A percentile compares a stretch with the other conserved stretches of the same genome.
Evolutionary conservation across 2,329 filamentous ascomycete species (phyloP).

Genomic region (Diaporthe ampelina): DNA sequence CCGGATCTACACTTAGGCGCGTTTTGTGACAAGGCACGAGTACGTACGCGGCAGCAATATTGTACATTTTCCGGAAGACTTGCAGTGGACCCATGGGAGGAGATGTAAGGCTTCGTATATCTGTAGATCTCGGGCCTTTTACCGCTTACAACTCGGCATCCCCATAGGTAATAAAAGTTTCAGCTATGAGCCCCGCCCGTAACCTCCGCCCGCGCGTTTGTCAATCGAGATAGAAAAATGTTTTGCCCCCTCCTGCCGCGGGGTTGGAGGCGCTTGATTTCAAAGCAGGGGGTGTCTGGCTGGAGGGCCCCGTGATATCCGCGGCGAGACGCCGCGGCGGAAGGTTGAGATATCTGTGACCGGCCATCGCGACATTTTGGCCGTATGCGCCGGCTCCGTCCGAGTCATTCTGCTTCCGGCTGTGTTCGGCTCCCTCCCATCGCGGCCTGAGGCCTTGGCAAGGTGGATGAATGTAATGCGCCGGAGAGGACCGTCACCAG

Average conservation of each 20-base stretch:
- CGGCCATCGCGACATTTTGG: background rate
- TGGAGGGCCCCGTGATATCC: background rate
- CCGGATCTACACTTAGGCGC: background rate
- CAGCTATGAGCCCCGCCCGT: slow-evolving; percentile 7
- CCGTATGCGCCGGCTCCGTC: background rate
- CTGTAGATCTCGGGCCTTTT: slow-evolving; percentile 24
- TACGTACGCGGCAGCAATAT: slow-evolving; percentile 8
- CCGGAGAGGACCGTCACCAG: background rate
- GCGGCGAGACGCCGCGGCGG: background rate
- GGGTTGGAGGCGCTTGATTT: background rate
- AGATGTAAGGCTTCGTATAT: background rate
- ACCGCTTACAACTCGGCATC: slow-evolving; percentile 8
- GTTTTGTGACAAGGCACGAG: background rate
- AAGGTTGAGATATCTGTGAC: background rate
- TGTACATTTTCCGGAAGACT: background rate
- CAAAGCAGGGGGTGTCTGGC: too few species aligned
- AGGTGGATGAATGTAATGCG: background rate
- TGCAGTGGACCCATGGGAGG: background rate
- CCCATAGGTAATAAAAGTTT: slow-evolving; percentile 28
- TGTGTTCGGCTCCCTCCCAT: background rate
- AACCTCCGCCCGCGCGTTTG: background rate
- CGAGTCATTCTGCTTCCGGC: background rate
- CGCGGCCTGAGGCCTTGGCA: background rate
- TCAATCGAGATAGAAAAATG: background rate
- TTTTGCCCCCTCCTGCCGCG: background rate